These are phyloP conservation scores for Solanum tacnaense DNA, from an alignment of 257 asterid genomes.

Conservation along the genomic window DNA sequence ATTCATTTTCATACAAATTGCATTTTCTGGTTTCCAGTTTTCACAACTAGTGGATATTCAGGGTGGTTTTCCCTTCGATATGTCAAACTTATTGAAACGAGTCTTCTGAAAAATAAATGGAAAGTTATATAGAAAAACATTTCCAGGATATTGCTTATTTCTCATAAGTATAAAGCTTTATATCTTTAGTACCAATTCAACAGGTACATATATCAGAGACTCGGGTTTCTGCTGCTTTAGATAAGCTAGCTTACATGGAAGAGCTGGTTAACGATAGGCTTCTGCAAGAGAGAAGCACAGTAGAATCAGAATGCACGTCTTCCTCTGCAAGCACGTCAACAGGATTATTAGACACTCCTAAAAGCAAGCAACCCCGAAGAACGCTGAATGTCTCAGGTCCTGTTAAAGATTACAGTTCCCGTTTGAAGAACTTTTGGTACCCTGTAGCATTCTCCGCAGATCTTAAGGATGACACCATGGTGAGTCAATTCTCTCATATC, in stretches of 20 bases:
- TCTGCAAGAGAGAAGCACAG: slow-evolving; percentile 45
- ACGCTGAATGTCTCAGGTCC: slow-evolving; percentile 84
- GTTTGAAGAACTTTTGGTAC: slow-evolving; percentile 82
- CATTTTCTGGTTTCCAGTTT: not conserved
- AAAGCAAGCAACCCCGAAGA: slow-evolving; percentile 27
- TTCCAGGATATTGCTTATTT: not conserved
- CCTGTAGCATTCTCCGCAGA: slow-evolving; percentile 87
- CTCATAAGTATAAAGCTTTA: not conserved
- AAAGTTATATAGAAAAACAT: not conserved
- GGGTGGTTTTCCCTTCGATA: not conserved
- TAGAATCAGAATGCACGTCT: slow-evolving; percentile 21
- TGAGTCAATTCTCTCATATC: slow-evolving; percentile 13
- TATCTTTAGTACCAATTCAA: not conserved
- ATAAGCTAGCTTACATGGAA: slow-evolving; percentile 89
- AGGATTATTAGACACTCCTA: slow-evolving; percentile 16
- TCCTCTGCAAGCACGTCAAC: slow-evolving; percentile 51
- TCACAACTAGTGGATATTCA: not conserved
- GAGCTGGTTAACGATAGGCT: slow-evolving; percentile 65
- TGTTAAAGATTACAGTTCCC: slow-evolving; percentile 49
- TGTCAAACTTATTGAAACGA: not conserved
- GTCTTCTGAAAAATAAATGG: not conserved
- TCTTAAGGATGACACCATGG: slow-evolving; percentile 85
- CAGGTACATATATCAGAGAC: slow-evolving; percentile 92
- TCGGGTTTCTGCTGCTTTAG: slow-evolving; percentile 77
- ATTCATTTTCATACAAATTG: not conserved